Evolutionary conservation across 352 stramenopile genomes (phyloP).

Genomic region (Pythium utonaiense): DNA sequence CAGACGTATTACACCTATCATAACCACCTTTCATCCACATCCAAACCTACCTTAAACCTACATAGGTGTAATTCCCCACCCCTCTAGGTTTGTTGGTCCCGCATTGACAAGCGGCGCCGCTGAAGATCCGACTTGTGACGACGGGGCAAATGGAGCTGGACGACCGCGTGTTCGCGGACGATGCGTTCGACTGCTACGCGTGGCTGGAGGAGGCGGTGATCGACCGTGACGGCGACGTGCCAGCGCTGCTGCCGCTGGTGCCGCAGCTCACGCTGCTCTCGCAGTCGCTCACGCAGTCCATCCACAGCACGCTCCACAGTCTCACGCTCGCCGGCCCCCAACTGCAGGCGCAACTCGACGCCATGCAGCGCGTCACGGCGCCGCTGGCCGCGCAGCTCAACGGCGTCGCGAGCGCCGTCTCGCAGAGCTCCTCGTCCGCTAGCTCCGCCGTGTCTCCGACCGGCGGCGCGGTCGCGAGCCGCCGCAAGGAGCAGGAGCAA

Average conservation of each 20-base stretch:
- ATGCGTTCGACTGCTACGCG: constrained; percentile 63
- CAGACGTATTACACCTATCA: background rate
- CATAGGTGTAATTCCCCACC: background rate
- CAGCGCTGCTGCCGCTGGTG: constrained; percentile 38
- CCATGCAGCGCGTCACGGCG: constrained; percentile 36
- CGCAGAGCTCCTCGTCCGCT: background rate
- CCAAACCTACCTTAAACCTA: background rate
- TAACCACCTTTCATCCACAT: background rate
- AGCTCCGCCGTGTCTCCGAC: background rate
- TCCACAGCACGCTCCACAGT: constrained; percentile 61
- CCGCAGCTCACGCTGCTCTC: constrained; percentile 60
- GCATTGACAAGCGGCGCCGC: background rate
- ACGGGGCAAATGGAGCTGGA: constrained; percentile 38
- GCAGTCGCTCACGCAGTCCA: constrained; percentile 48
- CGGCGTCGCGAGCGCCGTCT: constrained; percentile 12
- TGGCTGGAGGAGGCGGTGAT: constrained; percentile 68
- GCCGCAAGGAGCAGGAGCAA: constrained; percentile 23
- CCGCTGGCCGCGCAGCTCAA: constrained; percentile 48
- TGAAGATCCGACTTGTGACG: too few relatives aligned
- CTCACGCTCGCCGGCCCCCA: constrained; percentile 42
- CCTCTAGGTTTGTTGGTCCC: constrained; percentile 8
- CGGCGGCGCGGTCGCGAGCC: background rate
- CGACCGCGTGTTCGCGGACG: constrained; percentile 39
- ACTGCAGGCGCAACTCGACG: constrained; percentile 52
- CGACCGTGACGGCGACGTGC: constrained; percentile 25